Base-by-base conservation (phyloP, 1,284 basidiomycete species). In the Cerrena zonata region DNA sequence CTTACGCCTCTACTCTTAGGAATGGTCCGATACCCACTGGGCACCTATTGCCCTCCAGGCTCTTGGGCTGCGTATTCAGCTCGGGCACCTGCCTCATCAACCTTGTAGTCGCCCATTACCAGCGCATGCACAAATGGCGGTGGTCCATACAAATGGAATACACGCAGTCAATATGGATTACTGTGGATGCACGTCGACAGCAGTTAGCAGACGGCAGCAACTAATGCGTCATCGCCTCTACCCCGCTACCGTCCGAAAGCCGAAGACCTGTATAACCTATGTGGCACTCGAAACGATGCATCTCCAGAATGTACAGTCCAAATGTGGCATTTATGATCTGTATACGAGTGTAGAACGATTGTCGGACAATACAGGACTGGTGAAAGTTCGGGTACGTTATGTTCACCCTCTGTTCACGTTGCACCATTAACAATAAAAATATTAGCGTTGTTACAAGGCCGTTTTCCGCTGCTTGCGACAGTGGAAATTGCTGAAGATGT, bases 401-500 rank as follows among this genome's bases (percentile, higher is more conserved):
- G n/a, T 39, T 10, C 5, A 10, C 11, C 23, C 22, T 10, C 22
- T 7, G 15, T 3, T 15, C 30, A 5, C 7, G 3, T 2, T 5
- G n/a, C 19, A 43, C 25, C 41, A n/a, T 41, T 39, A 43, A 4
- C 23, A 18, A 25, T 25, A 22, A 15, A 3, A 2, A 3, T 23
- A 11, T 26, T n/a, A 53, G 51, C 40, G 50, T 45, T 44, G 51
- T 3, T 4, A 24, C 19, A 25, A 22, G 7, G 3, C 23, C 2
- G 52, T 53, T 36, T 15, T 43, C 13, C 38, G 13, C 4, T 18
- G n/a, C n/a, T 5, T 39, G n/a, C 37, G 37, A 5, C 5, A 39
- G 21, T 2, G 61, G 59, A 54, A 63, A 3, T 63, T 71, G 50
- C 27, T 71, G 3, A 56, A 61, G 26, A 53, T 62, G 42, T 37